Percentiles rank a stretch among this genome's conserved stretches.
These are phyloP conservation scores for Rehmannia glutinosa DNA, from an alignment of 257 asterid genomes.

Conservation along the genomic window DNA sequence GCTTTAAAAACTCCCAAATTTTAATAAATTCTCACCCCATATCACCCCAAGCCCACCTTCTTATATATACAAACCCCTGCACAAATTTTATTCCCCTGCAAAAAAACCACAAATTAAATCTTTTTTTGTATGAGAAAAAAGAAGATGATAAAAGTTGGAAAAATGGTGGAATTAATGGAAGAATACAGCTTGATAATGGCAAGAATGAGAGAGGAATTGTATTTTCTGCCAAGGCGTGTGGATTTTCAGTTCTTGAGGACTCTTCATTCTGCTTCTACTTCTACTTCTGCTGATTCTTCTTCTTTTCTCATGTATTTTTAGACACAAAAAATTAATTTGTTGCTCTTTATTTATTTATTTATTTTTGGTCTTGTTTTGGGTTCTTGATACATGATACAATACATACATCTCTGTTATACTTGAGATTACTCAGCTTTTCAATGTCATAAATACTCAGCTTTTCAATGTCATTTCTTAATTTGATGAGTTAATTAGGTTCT, in stretches of 20 bases:
- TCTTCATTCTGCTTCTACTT: conserved; percentile 36
- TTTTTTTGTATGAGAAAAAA: background rate
- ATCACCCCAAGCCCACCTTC: background rate
- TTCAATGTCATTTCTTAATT: too few relatives aligned
- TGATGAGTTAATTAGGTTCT: too few relatives aligned
- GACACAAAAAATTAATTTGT: background rate
- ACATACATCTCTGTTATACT: too few relatives aligned
- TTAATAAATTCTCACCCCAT: background rate
- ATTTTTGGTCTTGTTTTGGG: background rate
- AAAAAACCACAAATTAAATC: too few relatives aligned
- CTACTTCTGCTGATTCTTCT: conserved; percentile 40
- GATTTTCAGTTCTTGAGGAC: conserved; percentile 31
- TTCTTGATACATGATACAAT: too few relatives aligned
- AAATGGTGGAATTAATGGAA: conserved; percentile 62
- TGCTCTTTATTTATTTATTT: background rate
- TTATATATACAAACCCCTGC: conserved; percentile 10
- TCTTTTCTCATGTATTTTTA: conserved; percentile 58
- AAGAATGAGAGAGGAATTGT: conserved; percentile 46
- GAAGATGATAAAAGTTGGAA: conserved; percentile 67
- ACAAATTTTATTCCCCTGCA: background rate
- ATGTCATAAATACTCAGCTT: too few relatives aligned
- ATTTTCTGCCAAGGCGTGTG: conserved; percentile 29
- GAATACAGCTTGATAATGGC: conserved; percentile 60
- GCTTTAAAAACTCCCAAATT: conserved; percentile 7
- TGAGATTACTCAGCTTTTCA: too few relatives aligned